A percentile compares a stretch with the other conserved stretches of the same genome.
Conservation (phyloP, 2,329 filamentous ascomycete species). For the Pseudogymnoascus sp. region DNA sequence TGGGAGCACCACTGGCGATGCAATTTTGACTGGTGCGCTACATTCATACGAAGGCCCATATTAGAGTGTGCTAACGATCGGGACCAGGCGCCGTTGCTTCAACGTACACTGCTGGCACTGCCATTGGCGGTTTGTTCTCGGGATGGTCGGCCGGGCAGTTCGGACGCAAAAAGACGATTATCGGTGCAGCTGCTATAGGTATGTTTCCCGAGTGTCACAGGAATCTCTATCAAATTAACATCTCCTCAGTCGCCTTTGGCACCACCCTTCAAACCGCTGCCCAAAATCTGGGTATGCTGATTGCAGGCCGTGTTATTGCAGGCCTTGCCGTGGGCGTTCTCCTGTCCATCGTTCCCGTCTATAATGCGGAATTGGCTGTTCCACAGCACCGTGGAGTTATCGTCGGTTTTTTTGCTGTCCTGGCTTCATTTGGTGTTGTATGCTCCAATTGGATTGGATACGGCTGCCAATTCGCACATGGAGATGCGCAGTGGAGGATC, state of each 20-base stretch:
- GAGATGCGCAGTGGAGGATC: conserved; percentile 30
- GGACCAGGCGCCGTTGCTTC: not conserved
- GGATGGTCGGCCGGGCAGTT: not conserved
- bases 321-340: conserved; percentile 16
- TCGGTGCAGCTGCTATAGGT: not conserved
- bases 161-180: conserved; percentile 1
- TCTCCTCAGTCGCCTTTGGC: conserved; percentile 18
- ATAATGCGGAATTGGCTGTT: conserved; percentile 30
- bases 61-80: not conserved
- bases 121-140: not conserved
- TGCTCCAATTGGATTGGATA: conserved; percentile 36
- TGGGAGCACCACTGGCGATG: conserved; percentile 22
- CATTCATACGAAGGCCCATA: not conserved
- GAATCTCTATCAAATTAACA: not conserved
- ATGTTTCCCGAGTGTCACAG: not conserved
- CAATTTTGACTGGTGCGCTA: conserved; percentile 19
- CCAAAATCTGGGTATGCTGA: conserved; percentile 22
- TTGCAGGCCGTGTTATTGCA: conserved; percentile 23
- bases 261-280: conserved; percentile 22
- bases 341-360: conserved; percentile 17
- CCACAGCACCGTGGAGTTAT: conserved; percentile 25
- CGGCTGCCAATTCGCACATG: conserved; percentile 28
- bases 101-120: not conserved
- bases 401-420: conserved; percentile 29
- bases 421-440: conserved; percentile 32